Base-by-base conservation (phyloP, 1,139 yeast species). In the Yarrowia galli region DNA sequence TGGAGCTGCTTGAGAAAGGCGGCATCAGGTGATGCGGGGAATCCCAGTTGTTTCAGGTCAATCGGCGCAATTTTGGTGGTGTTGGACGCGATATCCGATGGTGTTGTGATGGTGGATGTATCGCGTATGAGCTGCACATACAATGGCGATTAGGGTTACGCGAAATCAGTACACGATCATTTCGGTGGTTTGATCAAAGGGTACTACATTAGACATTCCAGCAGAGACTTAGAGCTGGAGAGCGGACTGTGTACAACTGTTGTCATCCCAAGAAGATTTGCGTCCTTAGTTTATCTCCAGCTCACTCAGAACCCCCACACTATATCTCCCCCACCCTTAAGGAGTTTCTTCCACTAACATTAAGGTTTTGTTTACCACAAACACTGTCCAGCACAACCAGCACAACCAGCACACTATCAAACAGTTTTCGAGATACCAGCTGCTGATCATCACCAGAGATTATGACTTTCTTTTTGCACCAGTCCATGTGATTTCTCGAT, bases 401-500 rank as follows among this genome's bases (percentile, higher is more conserved):
- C 20, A 18, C 42, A 15, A 16, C 42, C 42, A 16, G 13, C 45
- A 10, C 46, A 12, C 46, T 10, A 7, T 15, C 46, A 2, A 43
- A 5, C 25, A 20, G 10, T 22, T 7, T 16, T 13, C 12, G 51
- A 46, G 51, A 46, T 46, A 46, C 49, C 20, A n/a, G 54, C 36
- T 1, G 16, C 16, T 10, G 38, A 48, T 48, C 54, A 38, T 18
- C 38, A 8, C 12, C 20, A 46, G 51, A 48, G 54, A 28, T 48
- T 48, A 48, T 48, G 54, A 48, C 38, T 48, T 48, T 48, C 54
- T 48, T 48, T 48, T 46, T 46, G 51, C 28, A 5, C 32, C 32
- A 5, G 32, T 10, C 36, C 53, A 46, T 46, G 53, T 48, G 53
- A 48, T 48, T 48, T 18, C 32, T 12, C 12, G 12, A n/a, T 13